phyloP scores from a whole-genome alignment of 805 yeast species.

The Candida hispaniensis region DNA sequence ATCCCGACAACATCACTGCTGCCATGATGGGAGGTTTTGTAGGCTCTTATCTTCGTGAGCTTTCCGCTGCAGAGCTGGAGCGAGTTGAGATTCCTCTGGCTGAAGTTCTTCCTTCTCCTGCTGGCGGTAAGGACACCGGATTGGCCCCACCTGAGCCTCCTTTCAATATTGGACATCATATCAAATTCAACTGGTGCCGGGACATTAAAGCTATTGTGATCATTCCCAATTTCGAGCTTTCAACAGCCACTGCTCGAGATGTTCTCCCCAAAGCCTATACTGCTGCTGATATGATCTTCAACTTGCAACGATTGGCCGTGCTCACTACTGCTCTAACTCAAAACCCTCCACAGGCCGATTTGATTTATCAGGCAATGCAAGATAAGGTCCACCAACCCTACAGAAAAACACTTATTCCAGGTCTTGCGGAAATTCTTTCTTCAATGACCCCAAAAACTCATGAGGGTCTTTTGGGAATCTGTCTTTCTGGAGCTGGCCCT shows the following conservation, averaged over 20 bases:
- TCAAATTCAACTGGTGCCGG: slow-evolving; percentile 72
- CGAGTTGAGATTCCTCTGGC: slow-evolving; percentile 77
- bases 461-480: slow-evolving; percentile 83
- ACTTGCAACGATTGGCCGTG: slow-evolving; percentile 85
- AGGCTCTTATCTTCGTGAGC: slow-evolving; percentile 82
- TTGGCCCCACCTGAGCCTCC: slow-evolving; percentile 77
- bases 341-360: slow-evolving; percentile 66
- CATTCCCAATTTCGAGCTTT: slow-evolving; percentile 88
- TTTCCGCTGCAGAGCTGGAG: slow-evolving; percentile 57
- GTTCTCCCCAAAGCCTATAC: slow-evolving; percentile 77
- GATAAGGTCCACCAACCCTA: slow-evolving; percentile 97
- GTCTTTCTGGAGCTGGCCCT: slow-evolving; percentile 97
- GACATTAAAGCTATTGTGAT: slow-evolving; percentile 80
- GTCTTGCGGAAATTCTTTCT: slow-evolving; percentile 67
- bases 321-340: slow-evolving; percentile 86
- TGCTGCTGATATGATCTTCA: slow-evolving; percentile 76
- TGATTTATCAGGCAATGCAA: slow-evolving; percentile 92
- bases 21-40: slow-evolving; percentile 99
- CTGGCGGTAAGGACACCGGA: slow-evolving; percentile 60
- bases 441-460: slow-evolving; percentile 72
- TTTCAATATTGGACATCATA: slow-evolving; percentile 71
- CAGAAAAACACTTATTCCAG: slow-evolving; percentile 84
- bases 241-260: slow-evolving; percentile 83
- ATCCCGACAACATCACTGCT: slow-evolving; percentile 96
- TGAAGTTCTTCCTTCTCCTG: slow-evolving; percentile 70